Evolutionary conservation across 2,329 filamentous ascomycete species (phyloP), one percentile per base, ranked within the genome.

Genomic region (Claviceps fusiformis): DNA sequence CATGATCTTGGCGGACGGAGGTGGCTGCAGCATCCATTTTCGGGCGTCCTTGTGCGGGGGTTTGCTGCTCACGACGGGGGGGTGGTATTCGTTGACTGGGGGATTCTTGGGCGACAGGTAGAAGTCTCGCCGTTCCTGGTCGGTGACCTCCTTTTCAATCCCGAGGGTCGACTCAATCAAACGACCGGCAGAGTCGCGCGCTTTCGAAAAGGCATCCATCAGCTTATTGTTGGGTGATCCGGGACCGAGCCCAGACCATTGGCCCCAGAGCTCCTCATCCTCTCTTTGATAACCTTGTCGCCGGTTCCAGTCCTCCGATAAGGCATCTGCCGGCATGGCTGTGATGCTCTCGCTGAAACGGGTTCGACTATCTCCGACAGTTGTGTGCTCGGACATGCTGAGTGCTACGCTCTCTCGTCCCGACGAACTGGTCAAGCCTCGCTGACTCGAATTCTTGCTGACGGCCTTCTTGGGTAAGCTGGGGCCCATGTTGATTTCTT

Each of bases 1-100:
- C 91, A 96, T 96, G 57, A 95, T 77, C 67, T 86, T 90, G 55
- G 91, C 89, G 39, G 85, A 81, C n/a, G 91, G 91, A 1, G 90
- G 89, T 2, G 91, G 91, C 65, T 95, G 89, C 53, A 95, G 74
- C 90, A 96, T 95, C 91, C 91, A 96, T 64, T 78, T 79, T 54
- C 87, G 85, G 57, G 87, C 89, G 54, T 83, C 82, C 64, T 75
- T 82, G 65, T 80, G 83, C 43, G 76, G 78, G 15, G 84, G 86
- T 55, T 81, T 86, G 70, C 83, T 88, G 68, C 81, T 89, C 58
- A 93, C 87, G 53, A 95, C 85, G 3, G 89, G 89, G 5, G 89
- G 88, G 66, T 95, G 88, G 56, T 91, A 80, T 58, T 95, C 88
- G 70, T 95, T 93, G 62, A 95, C 83, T 4, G 87, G 87, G 8